Base-by-base conservation (phyloP, 208 protist genomes). In the Leishmania arabica region DNA sequence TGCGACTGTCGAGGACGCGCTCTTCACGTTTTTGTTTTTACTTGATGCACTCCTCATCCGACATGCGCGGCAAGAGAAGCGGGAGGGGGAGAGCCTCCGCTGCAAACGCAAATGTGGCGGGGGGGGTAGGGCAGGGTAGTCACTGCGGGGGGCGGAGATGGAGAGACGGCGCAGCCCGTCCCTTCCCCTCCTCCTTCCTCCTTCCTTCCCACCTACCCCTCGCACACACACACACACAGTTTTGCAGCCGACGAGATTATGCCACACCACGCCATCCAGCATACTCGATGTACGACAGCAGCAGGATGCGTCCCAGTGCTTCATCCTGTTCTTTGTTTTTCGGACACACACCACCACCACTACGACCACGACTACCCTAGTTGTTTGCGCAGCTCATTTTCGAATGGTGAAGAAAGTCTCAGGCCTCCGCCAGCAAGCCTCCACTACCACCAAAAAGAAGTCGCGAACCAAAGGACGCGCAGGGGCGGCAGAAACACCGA, bases 231-330 rank as follows among this genome's bases (percentile, higher is more conserved):
- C 34, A 66, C n/a, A 40, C 64, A 69, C 65, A 69, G 40, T 54
- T 54, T 54, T 21, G 51, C 51, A 54, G 51, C 51, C 51, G 51
- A 54, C 15, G 51, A 24, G 34, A 71, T 49, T 49, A 49, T 37
- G 51, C 56, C 47, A 5, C 53, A 64, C 51, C n/a, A 21, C n/a
- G n/a, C 51, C 51, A 34, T 53, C 47, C 15, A 13, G 42, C 47
- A 24, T 74, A 54, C 47, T 74, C 69, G 42, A 68, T 68, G 62
- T 68, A 68, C 62, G 62, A 34, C 31, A 68, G 31, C 62, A 11
- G 62, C 27, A 68, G 5, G 62, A 68, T 68, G 31, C 15, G 27
- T 13, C 27, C 9, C 27, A 21, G 31, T 4, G n/a, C 62, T 17
- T 68, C 62, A 68, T 40, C 31, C 31, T 19, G 11, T 21, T 3